Conservation (phyloP, 163 green algal genomes). For the Volvox carteri region DNA sequence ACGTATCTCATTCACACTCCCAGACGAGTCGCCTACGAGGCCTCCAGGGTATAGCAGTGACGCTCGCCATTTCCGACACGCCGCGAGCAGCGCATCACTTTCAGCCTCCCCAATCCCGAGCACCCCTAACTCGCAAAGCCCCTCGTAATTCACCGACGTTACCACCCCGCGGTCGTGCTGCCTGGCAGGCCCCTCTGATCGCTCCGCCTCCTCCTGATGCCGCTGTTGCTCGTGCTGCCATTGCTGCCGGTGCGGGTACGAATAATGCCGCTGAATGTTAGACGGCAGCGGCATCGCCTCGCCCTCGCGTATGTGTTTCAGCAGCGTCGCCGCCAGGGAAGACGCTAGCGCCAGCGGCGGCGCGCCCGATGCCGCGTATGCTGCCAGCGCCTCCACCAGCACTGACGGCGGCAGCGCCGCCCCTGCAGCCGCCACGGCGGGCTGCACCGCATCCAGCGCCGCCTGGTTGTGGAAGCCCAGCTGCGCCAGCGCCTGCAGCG, state of each 20-base stretch:
- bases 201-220: neutral
- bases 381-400: neutral
- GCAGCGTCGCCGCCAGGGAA: neutral
- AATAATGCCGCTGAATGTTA: neutral
- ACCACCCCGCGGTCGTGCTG: neutral
- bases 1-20: neutral
- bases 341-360: neutral
- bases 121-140: no score
- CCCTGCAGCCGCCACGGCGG: neutral
- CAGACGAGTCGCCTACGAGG: neutral
- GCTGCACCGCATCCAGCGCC: conserved; percentile 1
- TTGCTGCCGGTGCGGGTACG: neutral
- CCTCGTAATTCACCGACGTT: neutral
- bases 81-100: neutral
- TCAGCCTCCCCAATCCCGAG: no score
- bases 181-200: neutral
- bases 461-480: conserved; percentile 32
- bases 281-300: no score
- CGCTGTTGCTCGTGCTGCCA: neutral
- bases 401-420: neutral
- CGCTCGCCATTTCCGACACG: conserved; percentile 2
- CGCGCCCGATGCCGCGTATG: conserved; percentile 1
- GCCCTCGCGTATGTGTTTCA: neutral
- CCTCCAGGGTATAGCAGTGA: conserved; percentile 2
- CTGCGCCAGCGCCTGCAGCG: neutral